Evolutionary conservation across 1,139 yeast species (phyloP).

Genomic region (Debaryomyces sp.): DNA sequence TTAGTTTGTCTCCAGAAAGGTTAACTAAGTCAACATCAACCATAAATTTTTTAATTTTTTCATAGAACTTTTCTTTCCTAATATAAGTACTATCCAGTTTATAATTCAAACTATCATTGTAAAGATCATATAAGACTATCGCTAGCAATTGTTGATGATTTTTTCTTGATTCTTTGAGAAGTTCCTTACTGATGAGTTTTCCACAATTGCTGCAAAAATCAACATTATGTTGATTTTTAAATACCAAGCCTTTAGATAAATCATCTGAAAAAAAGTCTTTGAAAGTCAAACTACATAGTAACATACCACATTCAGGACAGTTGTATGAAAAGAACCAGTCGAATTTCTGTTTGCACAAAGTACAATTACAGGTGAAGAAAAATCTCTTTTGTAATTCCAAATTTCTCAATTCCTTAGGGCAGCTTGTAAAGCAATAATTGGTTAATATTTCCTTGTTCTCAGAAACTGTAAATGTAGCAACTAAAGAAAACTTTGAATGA

Average conservation of each 20-base stretch:
- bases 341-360: conserved; percentile 21
- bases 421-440: conserved; percentile 27
- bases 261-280: conserved; percentile 1
- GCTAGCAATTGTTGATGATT: conserved; percentile 5
- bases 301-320: conserved; percentile 20
- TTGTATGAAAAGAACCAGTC: conserved; percentile 25
- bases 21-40: not conserved
- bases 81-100: not conserved
- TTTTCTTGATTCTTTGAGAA: not conserved
- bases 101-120: not conserved
- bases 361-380: conserved; percentile 37
- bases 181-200: not conserved
- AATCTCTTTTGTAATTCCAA: conserved; percentile 22
- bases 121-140: not conserved
- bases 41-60: conserved; percentile 1
- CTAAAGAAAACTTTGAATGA: conserved; percentile 16
- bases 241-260: conserved; percentile 1
- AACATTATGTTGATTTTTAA: not conserved
- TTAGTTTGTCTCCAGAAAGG: not conserved
- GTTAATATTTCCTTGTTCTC: conserved; percentile 29
- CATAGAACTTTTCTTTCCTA: not conserved
- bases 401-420: conserved; percentile 27
- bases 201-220: conserved; percentile 6
- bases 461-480: conserved; percentile 21
- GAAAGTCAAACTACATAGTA: conserved; percentile 4